Evolutionary conservation across 2,329 filamentous ascomycete species (phyloP).

Genomic region (Hymenoscyphus fraxineus): DNA sequence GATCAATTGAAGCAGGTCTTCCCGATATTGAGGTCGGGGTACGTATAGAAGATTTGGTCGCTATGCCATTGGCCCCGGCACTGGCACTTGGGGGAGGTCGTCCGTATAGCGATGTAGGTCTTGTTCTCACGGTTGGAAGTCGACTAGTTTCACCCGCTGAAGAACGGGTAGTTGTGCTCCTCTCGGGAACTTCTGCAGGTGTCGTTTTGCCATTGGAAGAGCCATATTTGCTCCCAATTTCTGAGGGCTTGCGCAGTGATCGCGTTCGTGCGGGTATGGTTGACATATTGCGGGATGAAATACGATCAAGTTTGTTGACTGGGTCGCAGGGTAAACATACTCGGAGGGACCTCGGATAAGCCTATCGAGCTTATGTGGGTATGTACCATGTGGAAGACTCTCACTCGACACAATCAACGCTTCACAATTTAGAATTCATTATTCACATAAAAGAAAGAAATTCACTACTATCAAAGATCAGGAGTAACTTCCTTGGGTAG

Average conservation of each 20-base stretch:
- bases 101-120: slow-evolving; percentile 23
- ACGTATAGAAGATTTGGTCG: slow-evolving; percentile 26
- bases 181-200: slow-evolving; percentile 9
- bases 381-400: too few species aligned
- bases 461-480: too few species aligned
- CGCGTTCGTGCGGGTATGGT: slow-evolving; percentile 27
- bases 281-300: slow-evolving; percentile 20
- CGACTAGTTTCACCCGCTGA: slow-evolving; percentile 24
- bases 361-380: too few species aligned
- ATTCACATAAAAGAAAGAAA: too few species aligned
- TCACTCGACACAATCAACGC: too few species aligned
- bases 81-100: slow-evolving; percentile 25
- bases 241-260: slow-evolving; percentile 29
- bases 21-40: slow-evolving; percentile 25
- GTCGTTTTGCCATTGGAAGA: not conserved
- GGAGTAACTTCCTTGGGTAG: too few species aligned
- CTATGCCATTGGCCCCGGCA: slow-evolving; percentile 14
- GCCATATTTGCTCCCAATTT: slow-evolving; percentile 14
- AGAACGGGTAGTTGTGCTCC: slow-evolving; percentile 7
- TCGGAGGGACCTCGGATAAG: not conserved
- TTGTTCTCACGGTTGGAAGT: slow-evolving; percentile 28
- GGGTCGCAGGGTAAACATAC: not conserved
- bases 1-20: slow-evolving; percentile 20
- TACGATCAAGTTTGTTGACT: slow-evolving; percentile 3
- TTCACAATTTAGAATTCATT: too few species aligned